Percentiles rank a stretch among this genome's conserved stretches.
Conservation (phyloP, 169 alveolate species). For the Cryptosporidium andersoni region DNA sequence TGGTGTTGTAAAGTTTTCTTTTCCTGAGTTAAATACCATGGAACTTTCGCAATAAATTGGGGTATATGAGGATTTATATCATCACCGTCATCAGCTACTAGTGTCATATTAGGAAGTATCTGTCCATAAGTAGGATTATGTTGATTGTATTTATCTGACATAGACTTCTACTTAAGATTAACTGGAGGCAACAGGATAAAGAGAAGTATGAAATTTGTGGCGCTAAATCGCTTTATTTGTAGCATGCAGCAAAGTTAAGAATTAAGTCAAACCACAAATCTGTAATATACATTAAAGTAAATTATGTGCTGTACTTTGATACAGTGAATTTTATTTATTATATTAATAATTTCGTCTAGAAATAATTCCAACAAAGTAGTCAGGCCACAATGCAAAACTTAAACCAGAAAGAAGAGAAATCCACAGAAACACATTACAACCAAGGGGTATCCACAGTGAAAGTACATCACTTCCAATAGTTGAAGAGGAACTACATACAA, state of each 20-base stretch:
- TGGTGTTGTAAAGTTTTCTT: conserved; percentile 81
- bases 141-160: no score
- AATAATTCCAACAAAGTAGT: conserved; percentile 41
- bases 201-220: no score
- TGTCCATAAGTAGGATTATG: no score
- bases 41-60: conserved; percentile 86
- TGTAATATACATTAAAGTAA: no score
- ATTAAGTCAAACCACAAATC: no score
- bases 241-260: no score
- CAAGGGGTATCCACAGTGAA: conserved; percentile 62
- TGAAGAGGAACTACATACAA: conserved; percentile 53
- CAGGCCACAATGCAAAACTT: conserved; percentile 63
- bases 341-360: background rate
- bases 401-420: conserved; percentile 45
- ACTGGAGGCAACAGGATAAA: no score
- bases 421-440: conserved; percentile 51
- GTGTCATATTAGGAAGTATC: no score
- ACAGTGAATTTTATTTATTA: no score
- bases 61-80: conserved; percentile 86
- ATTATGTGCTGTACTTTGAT: no score
- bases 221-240: no score
- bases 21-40: conserved; percentile 83
- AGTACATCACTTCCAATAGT: conserved; percentile 64
- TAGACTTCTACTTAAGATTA: no score
- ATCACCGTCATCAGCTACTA: conserved; percentile 64